Evolutionary conservation across 192 early-diverging fungal genomes (phyloP).

Genomic region (Funneliformis mosseae): DNA sequence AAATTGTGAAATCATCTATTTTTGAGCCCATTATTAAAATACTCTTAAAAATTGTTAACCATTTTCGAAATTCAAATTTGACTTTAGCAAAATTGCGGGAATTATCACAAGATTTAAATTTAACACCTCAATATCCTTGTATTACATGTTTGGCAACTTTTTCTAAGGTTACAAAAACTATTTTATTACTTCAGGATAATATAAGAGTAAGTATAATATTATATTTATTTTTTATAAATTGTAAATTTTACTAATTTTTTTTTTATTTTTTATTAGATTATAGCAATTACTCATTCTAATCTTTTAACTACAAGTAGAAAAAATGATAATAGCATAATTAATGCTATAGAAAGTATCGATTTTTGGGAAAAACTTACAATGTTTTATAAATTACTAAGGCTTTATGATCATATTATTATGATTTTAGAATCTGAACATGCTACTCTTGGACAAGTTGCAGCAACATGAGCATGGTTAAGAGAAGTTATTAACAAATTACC

Average conservation of each 20-base stretch:
- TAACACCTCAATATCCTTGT: neutral
- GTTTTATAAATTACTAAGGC: neutral
- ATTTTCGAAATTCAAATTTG: neutral
- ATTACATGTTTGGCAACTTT: neutral
- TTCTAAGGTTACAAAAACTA: neutral
- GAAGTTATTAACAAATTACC: neutral
- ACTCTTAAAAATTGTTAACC: neutral
- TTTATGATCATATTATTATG: neutral
- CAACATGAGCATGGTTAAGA: neutral
- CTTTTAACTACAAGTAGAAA: neutral
- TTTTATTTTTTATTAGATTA: neutral
- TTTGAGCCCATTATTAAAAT: neutral
- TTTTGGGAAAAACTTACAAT: neutral
- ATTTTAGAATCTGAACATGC: neutral
- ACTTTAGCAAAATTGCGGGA: too few relatives aligned
- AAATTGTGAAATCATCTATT: neutral
- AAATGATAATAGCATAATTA: neutral
- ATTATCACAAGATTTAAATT: neutral
- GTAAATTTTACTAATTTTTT: too few relatives aligned
- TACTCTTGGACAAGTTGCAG: neutral
- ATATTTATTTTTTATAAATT: too few relatives aligned
- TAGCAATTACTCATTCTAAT: neutral
- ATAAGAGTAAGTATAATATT: neutral
- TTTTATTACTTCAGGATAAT: neutral
- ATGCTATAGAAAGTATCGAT: neutral